Percentiles rank a stretch among this genome's conserved stretches.
Conservation (phyloP, 495 filamentous ascomycete species). For the Neurospora discreta region DNA sequence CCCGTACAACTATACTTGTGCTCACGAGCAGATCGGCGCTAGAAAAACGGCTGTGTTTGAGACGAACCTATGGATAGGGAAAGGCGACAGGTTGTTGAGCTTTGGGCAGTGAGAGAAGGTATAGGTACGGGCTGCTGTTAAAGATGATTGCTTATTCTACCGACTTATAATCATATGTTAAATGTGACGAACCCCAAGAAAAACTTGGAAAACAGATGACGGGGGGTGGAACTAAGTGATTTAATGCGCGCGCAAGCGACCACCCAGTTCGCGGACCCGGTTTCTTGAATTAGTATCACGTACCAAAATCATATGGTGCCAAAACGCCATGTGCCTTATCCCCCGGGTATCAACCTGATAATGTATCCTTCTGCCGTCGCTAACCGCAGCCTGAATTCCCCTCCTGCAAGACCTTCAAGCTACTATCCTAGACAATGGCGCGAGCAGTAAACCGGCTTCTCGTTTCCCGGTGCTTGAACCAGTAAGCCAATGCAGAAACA, state of each 20-base stretch:
- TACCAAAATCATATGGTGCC: background rate
- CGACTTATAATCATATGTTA: background rate
- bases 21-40: background rate
- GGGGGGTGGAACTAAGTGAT: background rate
- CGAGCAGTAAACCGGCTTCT: constrained; percentile 38
- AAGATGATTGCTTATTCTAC: background rate
- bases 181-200: background rate
- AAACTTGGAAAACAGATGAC: background rate
- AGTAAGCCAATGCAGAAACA: constrained; percentile 30
- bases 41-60: background rate
- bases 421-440: constrained; percentile 26
- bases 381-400: background rate
- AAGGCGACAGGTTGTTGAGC: background rate
- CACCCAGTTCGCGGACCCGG: background rate
- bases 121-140: background rate
- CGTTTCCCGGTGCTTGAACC: constrained; percentile 29
- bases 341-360: background rate
- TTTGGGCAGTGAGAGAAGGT: background rate
- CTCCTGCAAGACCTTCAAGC: background rate
- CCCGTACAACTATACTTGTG: background rate
- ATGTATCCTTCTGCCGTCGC: background rate
- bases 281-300: background rate
- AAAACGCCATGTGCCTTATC: background rate
- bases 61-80: background rate
- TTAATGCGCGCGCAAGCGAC: background rate